Evolutionary conservation across 768 basidiomycete species (phyloP), one percentile per base, ranked within the genome.

Genomic region (Xanthoconium purpureum): DNA sequence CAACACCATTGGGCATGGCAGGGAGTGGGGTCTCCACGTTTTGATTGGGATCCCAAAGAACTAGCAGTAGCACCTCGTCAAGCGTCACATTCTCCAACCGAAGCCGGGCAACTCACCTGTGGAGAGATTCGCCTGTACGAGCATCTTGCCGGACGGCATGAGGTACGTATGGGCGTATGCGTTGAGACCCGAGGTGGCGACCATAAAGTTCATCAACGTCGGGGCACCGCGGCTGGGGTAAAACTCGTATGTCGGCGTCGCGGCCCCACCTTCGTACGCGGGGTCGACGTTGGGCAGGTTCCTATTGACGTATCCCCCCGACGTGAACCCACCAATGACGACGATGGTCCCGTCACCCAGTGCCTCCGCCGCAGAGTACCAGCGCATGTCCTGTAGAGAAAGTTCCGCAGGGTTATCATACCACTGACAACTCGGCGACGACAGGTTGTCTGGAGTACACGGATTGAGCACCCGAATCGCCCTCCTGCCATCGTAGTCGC

Each of bases 211-310:
- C 80, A 87, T 84, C 8, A 74, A 66, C 42, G 76, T 70, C 1
- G 80, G 77, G 18, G 72, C 66, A 7, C 79, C 78, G 18, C 79
- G 80, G 33, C 78, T 75, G 5, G 93, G 93, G 72, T 78, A 94
- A 72, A 91, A 89, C 70, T 94, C 91, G 66, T 80, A 88, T 0
- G 89, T 89, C 28, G 88, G 87, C 55, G 93, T 88, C 11, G 89
- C 85, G 6, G 77, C 87, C 38, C 84, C 63, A 42, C 86, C 87
- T 60, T 84, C 78, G 52, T 67, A 75, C 0, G 74, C 72, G 3
- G 88, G 89, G 58, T 91, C 85, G 17, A 57, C 67, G 62, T 87
- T 85, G 28, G 88, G 88, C 43, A 74, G 76, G 63, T 88, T 88
- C 36, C 86, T 73, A 69, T 91, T 91, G 66, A 91, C 76, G 61